These are phyloP conservation scores for Beauveria sp. DNA, from an alignment of 2,329 filamentous ascomycete species.

Conservation along the genomic window DNA sequence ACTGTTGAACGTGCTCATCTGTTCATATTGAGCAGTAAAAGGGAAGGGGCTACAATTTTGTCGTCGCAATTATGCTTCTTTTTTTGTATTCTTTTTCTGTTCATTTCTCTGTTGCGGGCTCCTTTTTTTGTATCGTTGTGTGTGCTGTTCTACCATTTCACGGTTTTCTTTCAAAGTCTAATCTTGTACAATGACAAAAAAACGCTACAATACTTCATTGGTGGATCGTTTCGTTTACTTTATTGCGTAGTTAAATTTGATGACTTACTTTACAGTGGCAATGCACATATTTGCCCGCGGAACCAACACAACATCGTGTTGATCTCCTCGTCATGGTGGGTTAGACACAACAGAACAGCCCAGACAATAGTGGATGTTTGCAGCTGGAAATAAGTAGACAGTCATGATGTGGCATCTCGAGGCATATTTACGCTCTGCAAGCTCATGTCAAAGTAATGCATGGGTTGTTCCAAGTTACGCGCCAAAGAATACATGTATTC, in stretches of 20 bases:
- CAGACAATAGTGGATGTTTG: no score
- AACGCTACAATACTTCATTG: background rate
- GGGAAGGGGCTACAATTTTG: background rate
- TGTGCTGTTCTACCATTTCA: background rate
- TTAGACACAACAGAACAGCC: no score
- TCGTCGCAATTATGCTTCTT: background rate
- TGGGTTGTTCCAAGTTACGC: no score
- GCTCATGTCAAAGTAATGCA: no score
- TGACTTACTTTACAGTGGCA: no score
- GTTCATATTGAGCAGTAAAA: background rate
- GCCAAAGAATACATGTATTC: no score
- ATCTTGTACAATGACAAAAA: constrained; percentile 7
- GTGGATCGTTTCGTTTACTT: background rate
- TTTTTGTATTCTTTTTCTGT: background rate
- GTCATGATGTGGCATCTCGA: no score
- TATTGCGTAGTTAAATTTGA: background rate
- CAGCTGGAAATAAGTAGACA: no score
- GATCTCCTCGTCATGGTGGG: no score
- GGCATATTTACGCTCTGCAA: no score
- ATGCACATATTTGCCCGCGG: no score
- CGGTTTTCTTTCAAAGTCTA: constrained; percentile 6
- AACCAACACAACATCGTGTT: no score
- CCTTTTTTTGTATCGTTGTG: background rate
- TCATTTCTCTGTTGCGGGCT: background rate
- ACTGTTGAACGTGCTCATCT: background rate